Conservation (phyloP, 352 stramenopile genomes). For the Phytophthora idaei region DNA sequence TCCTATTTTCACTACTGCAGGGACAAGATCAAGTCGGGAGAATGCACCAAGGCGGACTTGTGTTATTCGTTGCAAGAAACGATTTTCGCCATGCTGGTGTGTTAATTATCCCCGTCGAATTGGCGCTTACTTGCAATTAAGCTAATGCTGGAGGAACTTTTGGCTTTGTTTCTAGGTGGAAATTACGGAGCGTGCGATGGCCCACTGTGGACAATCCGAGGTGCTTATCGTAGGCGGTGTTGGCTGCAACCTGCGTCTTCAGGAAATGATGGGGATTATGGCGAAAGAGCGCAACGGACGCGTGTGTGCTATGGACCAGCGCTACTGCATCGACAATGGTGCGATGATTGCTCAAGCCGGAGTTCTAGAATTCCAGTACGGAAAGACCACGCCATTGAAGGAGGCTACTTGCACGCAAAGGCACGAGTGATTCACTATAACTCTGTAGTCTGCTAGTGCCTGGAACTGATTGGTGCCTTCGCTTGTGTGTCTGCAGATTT, state of each 20-base stretch:
- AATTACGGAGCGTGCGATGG: constrained; percentile 99
- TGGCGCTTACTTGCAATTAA: neutral
- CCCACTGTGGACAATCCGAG: constrained; percentile 95
- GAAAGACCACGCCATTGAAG: constrained; percentile 86
- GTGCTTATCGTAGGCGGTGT: constrained; percentile 99
- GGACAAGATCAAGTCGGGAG: constrained; percentile 78
- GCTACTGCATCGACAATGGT: constrained; percentile 99
- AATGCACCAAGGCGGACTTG: constrained; percentile 96
- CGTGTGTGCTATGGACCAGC: constrained; percentile 98
- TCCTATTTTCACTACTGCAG: constrained; percentile 28
- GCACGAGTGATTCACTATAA: constrained; percentile 33
- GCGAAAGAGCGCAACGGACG: constrained; percentile 93
- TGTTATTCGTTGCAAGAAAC: constrained; percentile 99
- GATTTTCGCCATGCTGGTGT: constrained; percentile 99
- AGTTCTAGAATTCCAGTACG: constrained; percentile 97
- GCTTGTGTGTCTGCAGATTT: constrained; percentile 71
- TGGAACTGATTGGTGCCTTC: neutral
- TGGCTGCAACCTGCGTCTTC: constrained; percentile 92
- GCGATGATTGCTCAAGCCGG: constrained; percentile 99
- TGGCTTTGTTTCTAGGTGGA: constrained; percentile 80
- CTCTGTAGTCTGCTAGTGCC: neutral
- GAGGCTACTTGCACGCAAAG: constrained; percentile 96
- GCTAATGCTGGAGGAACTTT: neutral
- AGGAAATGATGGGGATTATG: constrained; percentile 99
- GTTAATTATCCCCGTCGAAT: neutral